These are phyloP conservation scores for Ophiostoma sp. DNA, from an alignment of 2,329 filamentous ascomycete genomes.

Conservation along the genomic window DNA sequence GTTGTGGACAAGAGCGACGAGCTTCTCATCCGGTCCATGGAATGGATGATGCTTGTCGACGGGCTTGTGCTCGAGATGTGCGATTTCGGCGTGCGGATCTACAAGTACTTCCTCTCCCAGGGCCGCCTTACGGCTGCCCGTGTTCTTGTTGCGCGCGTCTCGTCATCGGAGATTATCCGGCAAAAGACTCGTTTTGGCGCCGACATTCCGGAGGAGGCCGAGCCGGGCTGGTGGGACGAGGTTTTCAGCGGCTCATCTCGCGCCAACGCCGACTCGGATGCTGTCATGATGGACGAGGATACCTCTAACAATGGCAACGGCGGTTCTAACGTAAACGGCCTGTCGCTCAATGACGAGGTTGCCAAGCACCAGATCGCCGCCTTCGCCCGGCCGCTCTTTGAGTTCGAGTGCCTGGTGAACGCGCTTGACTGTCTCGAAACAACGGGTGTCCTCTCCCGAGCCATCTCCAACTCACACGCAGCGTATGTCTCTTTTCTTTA, in stretches of 20 bases:
- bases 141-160: slow-evolving; percentile 47
- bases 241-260: slow-evolving; percentile 31
- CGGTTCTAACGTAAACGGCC: neutral
- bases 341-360: slow-evolving; percentile 28
- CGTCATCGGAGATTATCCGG: slow-evolving; percentile 46
- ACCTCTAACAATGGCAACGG: neutral
- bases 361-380: slow-evolving; percentile 42
- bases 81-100: slow-evolving; percentile 58
- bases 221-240: slow-evolving; percentile 35
- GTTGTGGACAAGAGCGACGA: slow-evolving; percentile 58
- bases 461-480: slow-evolving; percentile 46
- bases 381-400: slow-evolving; percentile 59
- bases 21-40: slow-evolving; percentile 68
- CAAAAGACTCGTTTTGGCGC: slow-evolving; percentile 36
- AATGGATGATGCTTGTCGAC: slow-evolving; percentile 76
- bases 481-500: slow-evolving; percentile 42
- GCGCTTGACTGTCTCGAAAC: slow-evolving; percentile 64
- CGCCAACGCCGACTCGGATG: slow-evolving; percentile 28
- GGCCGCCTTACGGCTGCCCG: slow-evolving; percentile 52
- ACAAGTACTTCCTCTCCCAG: slow-evolving; percentile 75
- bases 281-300: slow-evolving; percentile 34
- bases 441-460: slow-evolving; percentile 53
- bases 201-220: slow-evolving; percentile 35
- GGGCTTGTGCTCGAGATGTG: slow-evolving; percentile 38
- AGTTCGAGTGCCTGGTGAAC: slow-evolving; percentile 62